These are phyloP conservation scores for Passiflora organensis DNA, from an alignment of 345 rosid species.

Conservation along the genomic window DNA sequence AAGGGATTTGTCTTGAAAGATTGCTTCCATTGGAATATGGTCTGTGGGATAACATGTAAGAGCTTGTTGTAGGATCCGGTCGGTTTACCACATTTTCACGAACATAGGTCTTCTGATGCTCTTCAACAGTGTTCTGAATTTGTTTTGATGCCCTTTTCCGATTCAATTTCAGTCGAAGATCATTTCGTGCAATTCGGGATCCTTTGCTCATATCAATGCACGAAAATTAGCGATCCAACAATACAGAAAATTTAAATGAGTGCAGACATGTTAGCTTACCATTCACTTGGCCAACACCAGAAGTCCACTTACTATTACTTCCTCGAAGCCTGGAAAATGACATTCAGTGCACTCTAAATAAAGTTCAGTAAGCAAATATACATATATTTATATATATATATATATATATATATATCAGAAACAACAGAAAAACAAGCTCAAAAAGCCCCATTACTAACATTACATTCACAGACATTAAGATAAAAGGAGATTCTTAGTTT, in stretches of 20 bases:
- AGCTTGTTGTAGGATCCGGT: conserved; percentile 6
- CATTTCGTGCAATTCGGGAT: conserved; percentile 23
- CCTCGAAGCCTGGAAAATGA: conserved; percentile 20
- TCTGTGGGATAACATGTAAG: conserved; percentile 8
- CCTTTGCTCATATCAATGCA: conserved; percentile 24
- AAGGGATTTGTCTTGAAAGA: conserved; percentile 18
- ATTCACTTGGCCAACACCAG: conserved; percentile 5
- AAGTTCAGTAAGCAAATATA: neutral
- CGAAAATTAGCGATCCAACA: conserved; percentile 8
- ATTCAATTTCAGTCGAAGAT: conserved; percentile 38
- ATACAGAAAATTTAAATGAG: neutral
- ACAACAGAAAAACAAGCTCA: too few species aligned
- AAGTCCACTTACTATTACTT: conserved; percentile 15
- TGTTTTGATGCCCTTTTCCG: conserved; percentile 24
- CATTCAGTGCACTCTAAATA: neutral
- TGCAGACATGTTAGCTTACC: conserved; percentile 12
- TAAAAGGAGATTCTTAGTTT: too few species aligned
- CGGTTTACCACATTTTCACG: conserved; percentile 14
- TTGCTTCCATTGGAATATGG: conserved; percentile 15
- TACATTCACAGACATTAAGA: too few species aligned
- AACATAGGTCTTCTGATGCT: neutral
- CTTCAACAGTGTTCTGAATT: conserved; percentile 1
- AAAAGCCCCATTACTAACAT: too few species aligned
- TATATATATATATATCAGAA: too few species aligned
- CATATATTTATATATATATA: too few species aligned